A percentile compares a stretch with the other conserved stretches of the same genome.
Conservation (phyloP, 78 protist species). For the slime mould (Dictyostelium discoideum) region dicty_2.7 NC_007089.4:5527501-5528000, state of each 20-base stretch:
- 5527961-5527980: slow-evolving; percentile 8
- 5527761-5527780: slow-evolving; percentile 4
- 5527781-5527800: not conserved
- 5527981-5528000: slow-evolving; percentile 34
- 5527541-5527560: too few species aligned
- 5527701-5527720: not conserved
- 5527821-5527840: not conserved
- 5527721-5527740: not conserved
- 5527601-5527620: slow-evolving; percentile 33
- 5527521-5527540: too few species aligned
- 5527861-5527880: not conserved
- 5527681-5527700: not conserved
- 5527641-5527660: not conserved
- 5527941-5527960: slow-evolving; percentile 19
- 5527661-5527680: not conserved
- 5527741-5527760: not conserved
- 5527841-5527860: not conserved
- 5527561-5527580: slow-evolving; percentile 1
- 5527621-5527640: slow-evolving; percentile 1
- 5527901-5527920: not conserved
- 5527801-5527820: not conserved
- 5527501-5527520: too few species aligned
- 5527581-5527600: slow-evolving; percentile 64
- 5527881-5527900: not conserved
- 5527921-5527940: slow-evolving; percentile 13